A percentile compares a stretch with the other conserved stretches of the same genome.
Evolutionary conservation across 2,329 filamentous ascomycete genomes (phyloP).

Genomic region (Verticillium albo-atrum): DNA sequence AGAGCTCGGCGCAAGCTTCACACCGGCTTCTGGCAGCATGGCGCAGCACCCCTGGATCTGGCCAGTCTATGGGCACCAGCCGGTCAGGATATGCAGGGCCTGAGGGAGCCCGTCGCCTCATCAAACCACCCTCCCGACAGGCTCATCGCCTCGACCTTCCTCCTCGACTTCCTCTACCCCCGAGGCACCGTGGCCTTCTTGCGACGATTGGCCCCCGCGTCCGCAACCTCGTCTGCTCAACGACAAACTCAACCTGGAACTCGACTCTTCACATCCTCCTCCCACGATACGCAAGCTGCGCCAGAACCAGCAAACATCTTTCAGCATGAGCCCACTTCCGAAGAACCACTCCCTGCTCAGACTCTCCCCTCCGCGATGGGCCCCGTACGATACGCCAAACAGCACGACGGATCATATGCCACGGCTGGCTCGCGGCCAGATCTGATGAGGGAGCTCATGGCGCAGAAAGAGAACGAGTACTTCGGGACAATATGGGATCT

Average conservation of each 20-base stretch:
- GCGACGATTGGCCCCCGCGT: constrained; percentile 24
- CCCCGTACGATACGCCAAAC: neutral
- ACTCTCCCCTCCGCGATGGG: neutral
- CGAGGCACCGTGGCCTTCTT: constrained; percentile 37
- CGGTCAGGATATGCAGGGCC: constrained; percentile 23
- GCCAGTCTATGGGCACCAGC: constrained; percentile 35
- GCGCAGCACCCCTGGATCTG: constrained; percentile 44
- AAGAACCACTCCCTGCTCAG: neutral
- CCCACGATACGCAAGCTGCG: neutral
- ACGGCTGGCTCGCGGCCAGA: constrained; percentile 7
- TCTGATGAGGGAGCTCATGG: constrained; percentile 18
- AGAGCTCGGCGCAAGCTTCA: constrained; percentile 40
- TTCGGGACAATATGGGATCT: constrained; percentile 39
- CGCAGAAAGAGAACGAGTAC: constrained; percentile 14
- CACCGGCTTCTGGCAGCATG: constrained; percentile 51
- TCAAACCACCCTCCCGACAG: constrained; percentile 19
- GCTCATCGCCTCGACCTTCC: constrained; percentile 41
- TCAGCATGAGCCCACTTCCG: neutral
- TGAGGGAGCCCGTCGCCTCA: constrained; percentile 14
- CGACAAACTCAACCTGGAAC: constrained; percentile 8
- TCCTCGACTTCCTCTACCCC: constrained; percentile 55
- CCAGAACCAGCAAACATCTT: neutral
- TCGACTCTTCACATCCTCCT: constrained; percentile 20
- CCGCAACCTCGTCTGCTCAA: constrained; percentile 6
- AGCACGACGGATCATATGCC: neutral